phyloP scores from a whole-genome alignment of 2,329 filamentous ascomycete genomes.

The Cladosporium sp. region DNA sequence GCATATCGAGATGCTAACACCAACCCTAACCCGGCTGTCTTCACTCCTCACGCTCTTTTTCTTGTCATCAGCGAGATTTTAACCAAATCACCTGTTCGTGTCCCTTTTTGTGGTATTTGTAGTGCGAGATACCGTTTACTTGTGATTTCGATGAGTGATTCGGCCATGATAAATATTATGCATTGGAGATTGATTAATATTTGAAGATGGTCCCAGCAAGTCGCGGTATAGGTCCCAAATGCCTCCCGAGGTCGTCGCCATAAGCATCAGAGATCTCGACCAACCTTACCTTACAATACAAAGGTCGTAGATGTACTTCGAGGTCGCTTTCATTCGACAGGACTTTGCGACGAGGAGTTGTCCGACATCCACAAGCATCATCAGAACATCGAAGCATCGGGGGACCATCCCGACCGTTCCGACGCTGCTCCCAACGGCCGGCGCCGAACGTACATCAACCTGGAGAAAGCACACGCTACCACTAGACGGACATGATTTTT shows the following conservation, averaged over 20 bases:
- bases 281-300: background rate
- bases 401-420: slow-evolving; percentile 1
- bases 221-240: background rate
- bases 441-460: slow-evolving; percentile 12
- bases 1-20: background rate
- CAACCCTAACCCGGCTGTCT: background rate
- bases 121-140: background rate
- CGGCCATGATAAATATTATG: background rate
- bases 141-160: background rate
- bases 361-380: background rate
- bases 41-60: background rate
- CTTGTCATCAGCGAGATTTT: background rate
- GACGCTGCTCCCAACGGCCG: slow-evolving; percentile 3
- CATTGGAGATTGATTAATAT: background rate
- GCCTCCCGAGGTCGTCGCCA: background rate
- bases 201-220: background rate
- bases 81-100: background rate
- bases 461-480: slow-evolving; percentile 8
- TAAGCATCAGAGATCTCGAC: background rate
- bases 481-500: background rate
- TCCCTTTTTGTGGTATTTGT: background rate
- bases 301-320: background rate
- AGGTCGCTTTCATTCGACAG: background rate
- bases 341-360: background rate
- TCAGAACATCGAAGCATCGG: background rate